These are phyloP conservation scores for Ramicandelaber brevisporus DNA, from an alignment of 192 early-diverging fungal genomes.

Conservation along the genomic window DNA sequence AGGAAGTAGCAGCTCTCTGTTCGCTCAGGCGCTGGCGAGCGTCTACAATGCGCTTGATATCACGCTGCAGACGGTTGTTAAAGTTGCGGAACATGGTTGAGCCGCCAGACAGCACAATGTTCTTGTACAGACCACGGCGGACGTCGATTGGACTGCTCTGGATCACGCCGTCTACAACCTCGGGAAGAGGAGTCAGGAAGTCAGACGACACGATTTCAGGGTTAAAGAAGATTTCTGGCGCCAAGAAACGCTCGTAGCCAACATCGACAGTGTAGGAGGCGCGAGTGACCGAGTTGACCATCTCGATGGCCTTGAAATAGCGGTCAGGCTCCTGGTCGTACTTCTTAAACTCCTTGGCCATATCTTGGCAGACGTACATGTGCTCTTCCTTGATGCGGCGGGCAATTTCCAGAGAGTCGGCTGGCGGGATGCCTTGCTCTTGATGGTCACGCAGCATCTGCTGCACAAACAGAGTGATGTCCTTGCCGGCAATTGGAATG, in stretches of 20 bases:
- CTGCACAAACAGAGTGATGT: constrained; percentile 95
- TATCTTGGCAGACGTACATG: constrained; percentile 90
- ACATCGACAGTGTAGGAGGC: constrained; percentile 84
- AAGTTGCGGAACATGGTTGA: constrained; percentile 99
- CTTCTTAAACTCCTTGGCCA: constrained; percentile 89
- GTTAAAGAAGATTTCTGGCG: constrained; percentile 99
- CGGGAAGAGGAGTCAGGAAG: constrained; percentile 84
- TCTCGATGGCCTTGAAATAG: constrained; percentile 71
- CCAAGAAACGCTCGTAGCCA: constrained; percentile 94
- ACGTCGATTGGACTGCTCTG: constrained; percentile 95
- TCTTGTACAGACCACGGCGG: constrained; percentile 91
- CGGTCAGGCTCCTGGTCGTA: constrained; percentile 74
- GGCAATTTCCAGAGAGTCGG: constrained; percentile 85
- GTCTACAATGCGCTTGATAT: constrained; percentile 74
- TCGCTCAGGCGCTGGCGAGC: constrained; percentile 44
- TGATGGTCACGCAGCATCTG: constrained; percentile 87
- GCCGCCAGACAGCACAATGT: constrained; percentile 96
- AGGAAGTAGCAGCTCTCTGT: no score
- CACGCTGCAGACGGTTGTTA: constrained; percentile 75
- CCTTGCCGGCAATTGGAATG: constrained; percentile 94
- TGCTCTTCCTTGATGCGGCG: constrained; percentile 91
- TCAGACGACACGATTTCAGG: constrained; percentile 93
- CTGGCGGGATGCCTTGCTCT: constrained; percentile 85
- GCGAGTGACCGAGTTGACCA: constrained; percentile 55
- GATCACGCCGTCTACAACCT: constrained; percentile 88